Conservation (phyloP, 768 basidiomycete genomes). For the Phlegmacium glaucopus region DNA sequence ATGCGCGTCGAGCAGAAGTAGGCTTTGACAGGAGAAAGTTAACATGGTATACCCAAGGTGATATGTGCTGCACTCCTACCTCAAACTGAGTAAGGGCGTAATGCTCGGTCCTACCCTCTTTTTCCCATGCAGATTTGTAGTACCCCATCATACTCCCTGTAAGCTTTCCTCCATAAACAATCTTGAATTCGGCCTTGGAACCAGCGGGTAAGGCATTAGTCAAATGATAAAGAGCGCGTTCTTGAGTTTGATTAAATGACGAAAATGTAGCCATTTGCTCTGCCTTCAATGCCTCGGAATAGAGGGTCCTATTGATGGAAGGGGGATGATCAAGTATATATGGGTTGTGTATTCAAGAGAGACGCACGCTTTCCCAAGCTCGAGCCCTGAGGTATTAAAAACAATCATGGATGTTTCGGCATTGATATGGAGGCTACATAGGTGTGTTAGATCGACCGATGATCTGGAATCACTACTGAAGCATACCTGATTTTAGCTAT, state of each 20-base stretch:
- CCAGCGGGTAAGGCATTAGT: conserved; percentile 57
- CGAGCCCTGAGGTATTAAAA: conserved; percentile 58
- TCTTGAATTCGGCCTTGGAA: conserved; percentile 65
- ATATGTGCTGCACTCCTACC: conserved; percentile 28
- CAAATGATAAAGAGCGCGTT: conserved; percentile 65
- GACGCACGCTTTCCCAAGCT: conserved; percentile 50
- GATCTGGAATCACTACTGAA: no score
- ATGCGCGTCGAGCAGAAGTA: conserved; percentile 78
- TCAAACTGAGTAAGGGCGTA: conserved; percentile 91
- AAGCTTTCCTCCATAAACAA: conserved; percentile 69
- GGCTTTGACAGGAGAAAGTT: conserved; percentile 44
- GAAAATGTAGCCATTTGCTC: conserved; percentile 44
- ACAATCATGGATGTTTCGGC: conserved; percentile 57
- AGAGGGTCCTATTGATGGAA: conserved; percentile 35
- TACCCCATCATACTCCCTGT: conserved; percentile 78
- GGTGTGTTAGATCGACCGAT: no score
- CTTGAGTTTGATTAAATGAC: conserved; percentile 54
- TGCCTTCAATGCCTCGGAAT: conserved; percentile 49
- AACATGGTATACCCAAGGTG: not conserved
- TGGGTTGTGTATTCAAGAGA: not conserved
- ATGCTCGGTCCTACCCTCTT: conserved; percentile 58
- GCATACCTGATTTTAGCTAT: conserved; percentile 52
- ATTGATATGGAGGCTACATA: conserved; percentile 64
- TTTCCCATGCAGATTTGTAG: conserved; percentile 66
- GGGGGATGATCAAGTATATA: not conserved